Percentiles rank a stretch among this genome's conserved stretches.
Evolutionary conservation across 2,329 filamentous ascomycete species (phyloP).

Genomic region (Elsinoe batatas): DNA sequence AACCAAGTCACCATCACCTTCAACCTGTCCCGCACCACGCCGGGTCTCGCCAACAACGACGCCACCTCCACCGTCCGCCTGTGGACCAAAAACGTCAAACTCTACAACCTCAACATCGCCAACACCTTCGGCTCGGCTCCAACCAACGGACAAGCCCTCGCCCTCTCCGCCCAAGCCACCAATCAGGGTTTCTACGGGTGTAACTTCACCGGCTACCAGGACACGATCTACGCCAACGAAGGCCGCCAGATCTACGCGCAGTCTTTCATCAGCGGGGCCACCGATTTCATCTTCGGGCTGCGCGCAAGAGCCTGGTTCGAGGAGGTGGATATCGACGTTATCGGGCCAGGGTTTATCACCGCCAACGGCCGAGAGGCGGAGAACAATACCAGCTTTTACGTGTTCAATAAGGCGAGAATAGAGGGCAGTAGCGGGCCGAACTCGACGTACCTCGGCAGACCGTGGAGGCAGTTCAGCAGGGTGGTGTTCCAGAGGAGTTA

Average conservation of each 20-base stretch:
- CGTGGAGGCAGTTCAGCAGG: constrained; percentile 12
- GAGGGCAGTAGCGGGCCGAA: constrained; percentile 20
- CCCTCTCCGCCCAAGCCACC: constrained; percentile 21
- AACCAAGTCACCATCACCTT: constrained; percentile 28
- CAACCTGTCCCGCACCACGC: constrained; percentile 27
- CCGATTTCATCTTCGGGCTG: constrained; percentile 35
- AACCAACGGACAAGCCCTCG: constrained; percentile 24
- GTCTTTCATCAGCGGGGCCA: constrained; percentile 28
- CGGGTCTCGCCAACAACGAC: constrained; percentile 31
- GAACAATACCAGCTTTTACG: constrained; percentile 27
- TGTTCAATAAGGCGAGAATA: constrained; percentile 20
- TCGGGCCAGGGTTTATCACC: constrained; percentile 25
- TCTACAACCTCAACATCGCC: constrained; percentile 24
- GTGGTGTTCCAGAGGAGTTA: constrained; percentile 15
- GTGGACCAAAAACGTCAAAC: constrained; percentile 29
- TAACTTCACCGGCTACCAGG: constrained; percentile 20
- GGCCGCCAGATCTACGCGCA: constrained; percentile 20
- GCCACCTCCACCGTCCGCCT: constrained; percentile 34
- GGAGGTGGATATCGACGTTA: constrained; percentile 25
- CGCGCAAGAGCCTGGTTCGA: constrained; percentile 34
- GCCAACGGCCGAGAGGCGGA: constrained; percentile 26
- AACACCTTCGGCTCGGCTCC: constrained; percentile 21
- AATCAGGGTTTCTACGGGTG: constrained; percentile 24
- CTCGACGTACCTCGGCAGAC: constrained; percentile 18
- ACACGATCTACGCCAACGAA: constrained; percentile 21